Evolutionary conservation across 225 moss, liverwort and hornwort genomes (phyloP).

Genomic region (Lunularia cruciata): DNA sequence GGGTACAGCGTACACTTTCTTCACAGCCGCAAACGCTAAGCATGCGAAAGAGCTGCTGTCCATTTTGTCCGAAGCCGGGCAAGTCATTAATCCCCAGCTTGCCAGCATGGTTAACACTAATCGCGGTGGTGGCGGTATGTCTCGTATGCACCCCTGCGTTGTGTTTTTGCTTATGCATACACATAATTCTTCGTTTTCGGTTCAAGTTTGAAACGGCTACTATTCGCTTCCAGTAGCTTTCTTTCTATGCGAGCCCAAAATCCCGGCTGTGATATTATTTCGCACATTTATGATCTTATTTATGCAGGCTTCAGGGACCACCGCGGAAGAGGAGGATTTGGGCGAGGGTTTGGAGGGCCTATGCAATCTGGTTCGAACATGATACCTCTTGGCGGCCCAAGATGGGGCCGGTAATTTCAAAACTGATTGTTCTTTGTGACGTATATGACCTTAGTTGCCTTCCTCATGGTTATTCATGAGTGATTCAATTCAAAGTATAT

Average conservation of each 20-base stretch:
- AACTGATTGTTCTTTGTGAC: neutral
- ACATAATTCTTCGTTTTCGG: neutral
- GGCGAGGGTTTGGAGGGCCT: conserved; percentile 80
- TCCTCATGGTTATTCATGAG: neutral
- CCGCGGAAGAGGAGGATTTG: conserved; percentile 84
- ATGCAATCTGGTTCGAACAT: conserved; percentile 95
- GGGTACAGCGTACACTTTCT: conserved; percentile 95
- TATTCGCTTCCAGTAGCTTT: too few relatives aligned
- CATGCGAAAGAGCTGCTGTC: conserved; percentile 91
- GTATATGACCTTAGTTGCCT: too few relatives aligned
- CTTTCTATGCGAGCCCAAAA: too few relatives aligned
- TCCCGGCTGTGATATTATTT: neutral
- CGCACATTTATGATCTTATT: neutral
- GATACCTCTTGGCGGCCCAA: conserved; percentile 93
- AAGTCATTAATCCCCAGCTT: conserved; percentile 71
- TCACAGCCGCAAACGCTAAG: conserved; percentile 92
- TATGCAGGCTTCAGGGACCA: conserved; percentile 72
- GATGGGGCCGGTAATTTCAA: conserved; percentile 83
- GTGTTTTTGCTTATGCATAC: too few relatives aligned
- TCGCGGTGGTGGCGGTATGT: conserved; percentile 66
- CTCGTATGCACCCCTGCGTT: neutral
- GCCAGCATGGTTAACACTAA: conserved; percentile 81
- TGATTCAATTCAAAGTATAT: neutral
- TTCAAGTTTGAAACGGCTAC: neutral
- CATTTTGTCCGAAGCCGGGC: conserved; percentile 86